Conservation (phyloP, 225 moss, liverwort and hornwort species). For the Pleurozium schreberi region DNA sequence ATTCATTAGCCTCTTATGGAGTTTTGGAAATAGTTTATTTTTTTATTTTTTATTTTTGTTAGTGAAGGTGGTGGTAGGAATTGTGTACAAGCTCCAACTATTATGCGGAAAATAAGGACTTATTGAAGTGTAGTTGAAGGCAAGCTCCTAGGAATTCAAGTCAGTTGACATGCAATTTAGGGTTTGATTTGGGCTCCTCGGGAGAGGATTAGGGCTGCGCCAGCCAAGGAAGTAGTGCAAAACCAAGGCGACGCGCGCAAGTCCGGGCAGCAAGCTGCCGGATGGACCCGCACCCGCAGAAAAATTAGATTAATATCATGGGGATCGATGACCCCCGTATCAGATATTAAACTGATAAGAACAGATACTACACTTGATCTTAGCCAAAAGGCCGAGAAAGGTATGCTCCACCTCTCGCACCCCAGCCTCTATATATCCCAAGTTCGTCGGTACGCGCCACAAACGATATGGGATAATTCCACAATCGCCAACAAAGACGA, state of each 20-base stretch:
- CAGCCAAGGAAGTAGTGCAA: background rate
- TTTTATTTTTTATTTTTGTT: background rate
- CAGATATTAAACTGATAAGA: slow-evolving; percentile 78
- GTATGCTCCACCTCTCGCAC: fast-evolving
- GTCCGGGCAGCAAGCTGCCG: slow-evolving; percentile 10
- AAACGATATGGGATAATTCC: background rate
- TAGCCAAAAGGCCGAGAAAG: slow-evolving; percentile 73
- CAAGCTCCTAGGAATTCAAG: too few species aligned
- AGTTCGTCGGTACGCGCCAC: background rate
- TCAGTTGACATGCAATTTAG: background rate
- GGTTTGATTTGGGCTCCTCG: background rate
- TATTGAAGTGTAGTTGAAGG: too few species aligned
- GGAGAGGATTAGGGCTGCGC: background rate
- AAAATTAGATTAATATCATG: slow-evolving; percentile 81
- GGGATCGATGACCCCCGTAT: slow-evolving; percentile 46
- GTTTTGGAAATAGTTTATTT: background rate
- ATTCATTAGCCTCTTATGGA: background rate
- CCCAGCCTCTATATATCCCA: background rate
- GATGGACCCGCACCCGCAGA: background rate
- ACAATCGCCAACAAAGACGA: fast-evolving
- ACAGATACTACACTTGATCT: slow-evolving; percentile 72
- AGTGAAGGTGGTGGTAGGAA: background rate
- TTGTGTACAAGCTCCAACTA: background rate
- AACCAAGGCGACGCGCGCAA: slow-evolving; percentile 4
- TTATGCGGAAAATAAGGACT: too few species aligned